These are phyloP conservation scores for Salix exigua DNA, from an alignment of 345 rosid species.

Conservation along the genomic window DNA sequence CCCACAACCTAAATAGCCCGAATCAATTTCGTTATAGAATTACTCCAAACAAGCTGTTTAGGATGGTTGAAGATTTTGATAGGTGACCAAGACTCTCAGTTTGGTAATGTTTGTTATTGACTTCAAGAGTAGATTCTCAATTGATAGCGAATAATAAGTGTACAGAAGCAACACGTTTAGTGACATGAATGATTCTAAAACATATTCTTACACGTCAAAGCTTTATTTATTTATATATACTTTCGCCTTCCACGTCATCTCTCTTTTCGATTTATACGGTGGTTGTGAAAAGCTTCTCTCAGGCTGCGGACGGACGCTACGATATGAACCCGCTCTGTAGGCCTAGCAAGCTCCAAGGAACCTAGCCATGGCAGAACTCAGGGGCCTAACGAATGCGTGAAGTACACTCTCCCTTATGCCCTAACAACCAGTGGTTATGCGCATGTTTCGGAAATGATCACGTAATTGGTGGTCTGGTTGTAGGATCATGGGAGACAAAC, in stretches of 20 bases:
- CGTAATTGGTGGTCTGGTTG: not conserved
- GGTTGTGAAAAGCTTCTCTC: slow-evolving; percentile 2
- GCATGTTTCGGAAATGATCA: not conserved
- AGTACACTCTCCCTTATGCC: not conserved
- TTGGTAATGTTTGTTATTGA: slow-evolving; percentile 53
- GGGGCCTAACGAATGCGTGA: not conserved
- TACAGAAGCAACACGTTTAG: not conserved
- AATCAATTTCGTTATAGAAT: no score
- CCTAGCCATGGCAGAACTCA: no score
- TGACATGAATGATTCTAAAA: not conserved
- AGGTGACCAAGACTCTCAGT: slow-evolving; percentile 44
- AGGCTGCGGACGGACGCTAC: no score
- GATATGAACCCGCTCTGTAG: not conserved
- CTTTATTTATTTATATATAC: no score
- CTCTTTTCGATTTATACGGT: slow-evolving; percentile 26
- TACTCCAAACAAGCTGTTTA: not conserved
- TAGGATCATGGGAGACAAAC: no score
- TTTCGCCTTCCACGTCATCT: no score
- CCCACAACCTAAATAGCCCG: no score
- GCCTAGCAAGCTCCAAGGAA: not conserved
- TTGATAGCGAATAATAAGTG: not conserved
- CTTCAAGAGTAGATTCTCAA: slow-evolving; percentile 6
- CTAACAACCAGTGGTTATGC: slow-evolving; percentile 1
- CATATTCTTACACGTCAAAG: no score
- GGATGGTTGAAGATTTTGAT: slow-evolving; percentile 23